Evolutionary conservation across 2,329 filamentous ascomycete species (phyloP), one percentile per base, ranked within the genome.

Genomic region (Ceratocystis ficicola): DNA sequence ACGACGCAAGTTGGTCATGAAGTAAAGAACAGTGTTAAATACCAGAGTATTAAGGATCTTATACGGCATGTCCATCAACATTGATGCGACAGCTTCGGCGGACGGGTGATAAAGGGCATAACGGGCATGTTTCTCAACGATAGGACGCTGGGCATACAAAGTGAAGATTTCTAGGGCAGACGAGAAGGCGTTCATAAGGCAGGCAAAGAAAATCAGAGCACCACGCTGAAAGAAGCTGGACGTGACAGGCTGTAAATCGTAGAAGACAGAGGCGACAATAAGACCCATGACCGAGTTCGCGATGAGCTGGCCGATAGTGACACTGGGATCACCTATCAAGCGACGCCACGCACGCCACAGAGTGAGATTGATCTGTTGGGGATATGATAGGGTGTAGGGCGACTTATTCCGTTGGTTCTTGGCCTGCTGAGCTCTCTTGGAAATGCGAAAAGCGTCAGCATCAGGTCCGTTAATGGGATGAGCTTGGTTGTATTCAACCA

Each of bases 101-200:
- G 88, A 91, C 0, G 92, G 90, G 72, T 95, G 92, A 71, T 96
- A 95, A 20, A 96, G 80, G 20, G 91, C 90, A 73, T 95, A 96
- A 67, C 88, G 85, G 66, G 81, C 78, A 71, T 96, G 92, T 74
- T 96, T 96, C 73, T 96, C 90, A 68, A 96, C 90, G 71, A 96
- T 95, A 1, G 89, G 88, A 46, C 92, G 87, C 81, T 96, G 91
- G 1, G 89, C 84, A 73, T 94, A 96, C 3, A 96, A 81, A 0
- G 89, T 91, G 44, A 94, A 76, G 73, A 96, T 94, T 72, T 94
- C 90, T 48, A 94, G 81, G 66, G 88, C 87, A 73, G 85, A 88
- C 68, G 86, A 81, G 72, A 95, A 94, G 60, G 89, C 90, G 74
- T 94, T 95, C 78, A 94, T 86, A 68, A 96, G 79, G 72, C 91